phyloP scores from a whole-genome alignment of 768 basidiomycete species.

The Chalciporus pseudorubinellus region DNA sequence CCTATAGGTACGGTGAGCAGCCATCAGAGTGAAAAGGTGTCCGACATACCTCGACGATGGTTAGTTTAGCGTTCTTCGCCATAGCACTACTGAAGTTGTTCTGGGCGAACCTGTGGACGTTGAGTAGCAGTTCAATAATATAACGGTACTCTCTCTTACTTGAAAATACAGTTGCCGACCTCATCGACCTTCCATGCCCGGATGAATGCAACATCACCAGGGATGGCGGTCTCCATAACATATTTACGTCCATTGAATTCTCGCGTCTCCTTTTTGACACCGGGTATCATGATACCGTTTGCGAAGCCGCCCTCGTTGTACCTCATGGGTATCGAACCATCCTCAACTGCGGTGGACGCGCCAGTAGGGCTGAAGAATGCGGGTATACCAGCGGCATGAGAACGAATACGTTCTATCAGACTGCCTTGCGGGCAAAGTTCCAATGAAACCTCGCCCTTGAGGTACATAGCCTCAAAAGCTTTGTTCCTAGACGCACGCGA shows the following conservation, averaged over 20 bases:
- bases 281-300: slow-evolving; percentile 67
- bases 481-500: slow-evolving; percentile 60
- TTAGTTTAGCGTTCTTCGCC: slow-evolving; percentile 86
- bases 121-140: not conserved
- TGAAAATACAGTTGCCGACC: slow-evolving; percentile 86
- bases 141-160: slow-evolving; percentile 40
- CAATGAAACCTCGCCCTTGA: slow-evolving; percentile 75
- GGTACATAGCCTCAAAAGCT: slow-evolving; percentile 77
- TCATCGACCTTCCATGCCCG: slow-evolving; percentile 93
- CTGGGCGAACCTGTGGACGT: slow-evolving; percentile 57
- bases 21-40: slow-evolving; percentile 3
- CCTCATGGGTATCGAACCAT: slow-evolving; percentile 73
- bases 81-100: slow-evolving; percentile 87
- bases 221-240: slow-evolving; percentile 76
- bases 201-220: slow-evolving; percentile 82
- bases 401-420: slow-evolving; percentile 82
- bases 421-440: slow-evolving; percentile 94
- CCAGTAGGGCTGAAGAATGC: slow-evolving; percentile 95
- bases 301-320: slow-evolving; percentile 76
- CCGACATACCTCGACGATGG: slow-evolving; percentile 77
- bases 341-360: slow-evolving; percentile 78
- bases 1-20: slow-evolving; percentile 41
- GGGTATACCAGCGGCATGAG: slow-evolving; percentile 88
- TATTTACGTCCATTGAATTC: slow-evolving; percentile 79
- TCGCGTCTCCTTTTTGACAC: slow-evolving; percentile 72